These are phyloP conservation scores for Ogataea minuta DNA, from an alignment of 805 yeast species.

Conservation along the genomic window DNA sequence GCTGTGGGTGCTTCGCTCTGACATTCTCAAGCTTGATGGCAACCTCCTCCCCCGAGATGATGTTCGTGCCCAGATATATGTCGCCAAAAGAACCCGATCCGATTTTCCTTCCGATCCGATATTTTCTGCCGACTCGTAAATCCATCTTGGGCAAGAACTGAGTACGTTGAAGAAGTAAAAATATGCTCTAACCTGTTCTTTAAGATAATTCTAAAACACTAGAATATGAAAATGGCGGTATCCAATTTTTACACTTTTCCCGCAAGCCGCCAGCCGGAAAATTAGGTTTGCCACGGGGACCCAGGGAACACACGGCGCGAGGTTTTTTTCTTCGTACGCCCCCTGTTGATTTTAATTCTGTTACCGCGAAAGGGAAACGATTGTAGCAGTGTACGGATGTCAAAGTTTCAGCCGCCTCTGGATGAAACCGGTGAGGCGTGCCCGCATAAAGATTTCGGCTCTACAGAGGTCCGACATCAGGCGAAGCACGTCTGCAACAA, in stretches of 20 bases:
- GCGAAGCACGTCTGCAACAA: neutral
- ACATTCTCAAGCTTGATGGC: conserved; percentile 92
- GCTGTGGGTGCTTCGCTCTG: conserved; percentile 92
- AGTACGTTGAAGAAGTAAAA: conserved; percentile 7
- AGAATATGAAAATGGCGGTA: conserved; percentile 20
- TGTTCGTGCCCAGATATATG: conserved; percentile 87
- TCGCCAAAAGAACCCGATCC: conserved; percentile 98
- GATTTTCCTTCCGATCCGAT: conserved; percentile 89
- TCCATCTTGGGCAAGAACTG: conserved; percentile 40
- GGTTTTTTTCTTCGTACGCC: neutral
- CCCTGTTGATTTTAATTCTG: neutral
- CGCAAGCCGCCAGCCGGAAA: conserved; percentile 9
- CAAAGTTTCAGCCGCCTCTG: neutral
- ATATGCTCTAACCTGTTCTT: conserved; percentile 1
- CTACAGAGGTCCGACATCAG: conserved; percentile 2
- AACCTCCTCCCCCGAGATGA: conserved; percentile 95
- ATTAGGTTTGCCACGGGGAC: conserved; percentile 4
- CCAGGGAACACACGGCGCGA: conserved; percentile 1
- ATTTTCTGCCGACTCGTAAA: conserved; percentile 89
- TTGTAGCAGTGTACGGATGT: neutral
- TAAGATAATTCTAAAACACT: conserved; percentile 10
- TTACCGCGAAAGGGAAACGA: neutral
- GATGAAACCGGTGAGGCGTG: neutral
- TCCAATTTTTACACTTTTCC: conserved; percentile 14
- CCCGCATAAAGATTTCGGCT: neutral